phyloP scores from a whole-genome alignment of 805 yeast species.

The Yarrowia deformans region DNA sequence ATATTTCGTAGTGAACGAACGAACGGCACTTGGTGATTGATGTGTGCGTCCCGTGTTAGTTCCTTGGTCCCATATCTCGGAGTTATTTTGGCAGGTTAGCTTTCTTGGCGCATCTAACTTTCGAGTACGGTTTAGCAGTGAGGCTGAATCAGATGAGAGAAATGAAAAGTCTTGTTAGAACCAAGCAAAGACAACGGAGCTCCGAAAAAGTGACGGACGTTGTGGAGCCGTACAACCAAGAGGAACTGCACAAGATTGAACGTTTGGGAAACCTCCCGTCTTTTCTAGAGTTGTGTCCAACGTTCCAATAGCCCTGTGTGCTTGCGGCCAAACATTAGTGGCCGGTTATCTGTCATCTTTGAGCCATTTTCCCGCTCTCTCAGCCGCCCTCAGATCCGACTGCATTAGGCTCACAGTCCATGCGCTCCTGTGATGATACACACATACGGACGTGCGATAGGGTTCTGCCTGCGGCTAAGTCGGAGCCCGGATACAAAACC shows the following conservation, averaged over 20 bases:
- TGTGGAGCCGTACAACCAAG: background rate
- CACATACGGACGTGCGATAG: conserved; percentile 35
- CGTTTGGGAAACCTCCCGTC: no score
- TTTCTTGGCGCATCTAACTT: conserved; percentile 31
- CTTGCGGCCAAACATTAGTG: background rate
- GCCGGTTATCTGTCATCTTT: conserved; percentile 23
- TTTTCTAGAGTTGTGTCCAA: no score
- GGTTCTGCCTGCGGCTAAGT: conserved; percentile 33
- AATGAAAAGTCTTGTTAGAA: conserved; percentile 14
- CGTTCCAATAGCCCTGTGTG: background rate
- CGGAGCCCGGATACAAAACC: conserved; percentile 12
- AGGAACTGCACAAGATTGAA: background rate
- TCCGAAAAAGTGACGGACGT: conserved; percentile 32
- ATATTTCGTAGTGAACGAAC: background rate
- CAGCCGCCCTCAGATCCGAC: conserved; percentile 36
- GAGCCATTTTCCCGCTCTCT: conserved; percentile 31
- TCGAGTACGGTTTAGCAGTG: conserved; percentile 31
- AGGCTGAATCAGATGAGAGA: conserved; percentile 37
- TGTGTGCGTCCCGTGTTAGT: background rate
- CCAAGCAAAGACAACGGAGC: conserved; percentile 25
- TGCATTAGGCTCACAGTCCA: conserved; percentile 19
- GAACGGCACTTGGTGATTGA: conserved; percentile 1
- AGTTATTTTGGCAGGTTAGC: background rate
- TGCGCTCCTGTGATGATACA: conserved; percentile 37
- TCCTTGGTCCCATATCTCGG: conserved; percentile 19